Evolutionary conservation across 441 rosid genomes (phyloP).

Genomic region (Adansonia madagascariensis): DNA sequence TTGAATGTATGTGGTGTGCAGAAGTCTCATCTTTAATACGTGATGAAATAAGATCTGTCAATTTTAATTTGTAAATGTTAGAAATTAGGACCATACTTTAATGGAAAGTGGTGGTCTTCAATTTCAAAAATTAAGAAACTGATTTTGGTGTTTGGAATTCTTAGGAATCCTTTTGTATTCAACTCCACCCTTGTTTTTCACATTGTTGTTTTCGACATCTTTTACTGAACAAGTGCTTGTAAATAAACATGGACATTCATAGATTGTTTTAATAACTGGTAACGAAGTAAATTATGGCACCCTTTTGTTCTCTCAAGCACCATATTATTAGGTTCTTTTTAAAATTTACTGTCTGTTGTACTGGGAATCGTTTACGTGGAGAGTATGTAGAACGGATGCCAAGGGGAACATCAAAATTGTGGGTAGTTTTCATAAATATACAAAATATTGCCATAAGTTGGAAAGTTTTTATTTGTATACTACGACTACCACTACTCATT

Average conservation of each 20-base stretch:
- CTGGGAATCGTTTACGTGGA: background rate
- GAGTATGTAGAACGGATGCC: background rate
- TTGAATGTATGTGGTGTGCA: background rate
- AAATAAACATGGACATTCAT: background rate
- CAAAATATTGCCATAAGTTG: background rate
- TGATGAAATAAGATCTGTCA: background rate
- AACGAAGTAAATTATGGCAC: background rate
- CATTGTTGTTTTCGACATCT: background rate
- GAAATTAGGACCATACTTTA: slow-evolving; percentile 6
- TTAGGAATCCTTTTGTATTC: background rate
- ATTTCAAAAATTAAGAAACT: slow-evolving; percentile 6
- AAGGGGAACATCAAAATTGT: background rate
- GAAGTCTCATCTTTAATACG: background rate
- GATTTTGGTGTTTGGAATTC: background rate
- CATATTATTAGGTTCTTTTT: background rate
- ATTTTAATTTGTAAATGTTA: background rate
- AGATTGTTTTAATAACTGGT: background rate
- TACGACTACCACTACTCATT: background rate
- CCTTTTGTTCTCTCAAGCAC: background rate
- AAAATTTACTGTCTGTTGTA: background rate
- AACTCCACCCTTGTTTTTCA: background rate
- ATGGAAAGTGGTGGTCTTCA: slow-evolving; percentile 6
- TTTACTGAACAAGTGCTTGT: background rate
- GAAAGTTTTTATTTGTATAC: background rate
- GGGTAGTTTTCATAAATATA: background rate